These are phyloP conservation scores for Dendrobium nobile DNA, from an alignment of 106 monocot species.

Conservation along the genomic window DNA sequence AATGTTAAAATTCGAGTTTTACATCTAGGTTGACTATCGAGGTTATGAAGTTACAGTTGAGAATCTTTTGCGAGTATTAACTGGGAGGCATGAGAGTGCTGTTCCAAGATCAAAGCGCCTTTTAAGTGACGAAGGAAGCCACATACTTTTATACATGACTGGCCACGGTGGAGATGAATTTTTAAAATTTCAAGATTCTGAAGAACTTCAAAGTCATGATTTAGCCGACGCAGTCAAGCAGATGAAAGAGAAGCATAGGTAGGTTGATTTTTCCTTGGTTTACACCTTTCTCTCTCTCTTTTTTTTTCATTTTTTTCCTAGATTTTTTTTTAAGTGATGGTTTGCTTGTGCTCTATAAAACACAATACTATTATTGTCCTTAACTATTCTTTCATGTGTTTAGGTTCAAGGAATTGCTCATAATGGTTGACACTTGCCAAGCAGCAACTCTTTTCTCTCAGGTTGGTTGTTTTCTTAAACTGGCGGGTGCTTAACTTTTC, in stretches of 20 bases:
- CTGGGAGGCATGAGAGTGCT: conserved; percentile 86
- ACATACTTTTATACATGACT: conserved; percentile 95
- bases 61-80: conserved; percentile 86
- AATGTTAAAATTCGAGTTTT: conserved; percentile 3
- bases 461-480: conserved; percentile 29
- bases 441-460: conserved; percentile 96
- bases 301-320: not conserved
- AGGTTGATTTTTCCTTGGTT: conserved; percentile 4
- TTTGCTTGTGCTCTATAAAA: not conserved
- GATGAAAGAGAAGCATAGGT: conserved; percentile 95
- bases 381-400: conserved; percentile 1
- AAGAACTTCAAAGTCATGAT: conserved; percentile 99
- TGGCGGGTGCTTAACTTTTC: not conserved
- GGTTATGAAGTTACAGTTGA: conserved; percentile 99
- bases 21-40: conserved; percentile 84
- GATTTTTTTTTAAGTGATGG: not conserved
- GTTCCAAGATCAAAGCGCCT: conserved; percentile 95
- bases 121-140: conserved; percentile 95
- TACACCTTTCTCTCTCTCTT: conserved; percentile 2
- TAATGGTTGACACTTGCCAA: conserved; percentile 99
- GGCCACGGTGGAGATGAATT: conserved; percentile 96
- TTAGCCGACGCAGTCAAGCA: conserved; percentile 97
- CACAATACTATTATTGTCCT: not conserved
- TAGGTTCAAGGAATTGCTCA: conserved; percentile 96
- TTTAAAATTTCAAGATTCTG: conserved; percentile 92